Base-by-base conservation (phyloP, 2,329 filamentous ascomycete genomes). In the Lachnellula cervina region DNA sequence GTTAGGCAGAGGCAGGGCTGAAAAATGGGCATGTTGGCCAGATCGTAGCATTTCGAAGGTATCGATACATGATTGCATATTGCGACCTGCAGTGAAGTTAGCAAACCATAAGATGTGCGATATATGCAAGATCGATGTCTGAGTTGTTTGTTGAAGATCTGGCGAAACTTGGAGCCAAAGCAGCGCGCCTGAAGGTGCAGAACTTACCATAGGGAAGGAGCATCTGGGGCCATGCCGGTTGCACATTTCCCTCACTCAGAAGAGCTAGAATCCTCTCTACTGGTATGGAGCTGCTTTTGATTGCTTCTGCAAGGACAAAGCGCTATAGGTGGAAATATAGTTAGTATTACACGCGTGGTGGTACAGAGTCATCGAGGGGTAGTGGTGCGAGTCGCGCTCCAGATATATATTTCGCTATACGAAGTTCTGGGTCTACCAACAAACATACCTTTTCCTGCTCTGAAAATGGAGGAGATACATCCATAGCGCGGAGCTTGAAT, bases 221-320 rank as follows among this genome's bases (percentile, higher is more conserved):
- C 60, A 76, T 76, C 53, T 79, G 72, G 52, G 72, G 72, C 77
- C 77, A 80, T 62, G 70, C 70, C 54, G 76, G 76, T 61, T 72
- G 70, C 59, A 76, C 69, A 59, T 72, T 71, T 56, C 67, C 63
- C 51, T 75, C 72, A 58, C 71, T 69, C 59, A 80, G 71, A 60
- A 68, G 19, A 13, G 21, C 67, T 59, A 75, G 71, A 59, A 80
- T 72, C 60, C 76, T 67, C 54, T 72, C 71, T 57, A 74, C 71
- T 43, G 73, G 69, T 54, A 78, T 69, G 44, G 71, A 68, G 55
- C 73, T 72, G 43, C 70, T 71, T 66, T 78, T 81, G 62, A 81
- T 70, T 59, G 78, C 75, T 65, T 81, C 78, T 62, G 77, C 74
- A 60, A 81, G 72, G 55, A 81, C 67, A 64, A 74, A 74, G 55